These are phyloP conservation scores for Dissophora globulifera DNA, from an alignment of 192 early-diverging fungal species.

Conservation along the genomic window DNA sequence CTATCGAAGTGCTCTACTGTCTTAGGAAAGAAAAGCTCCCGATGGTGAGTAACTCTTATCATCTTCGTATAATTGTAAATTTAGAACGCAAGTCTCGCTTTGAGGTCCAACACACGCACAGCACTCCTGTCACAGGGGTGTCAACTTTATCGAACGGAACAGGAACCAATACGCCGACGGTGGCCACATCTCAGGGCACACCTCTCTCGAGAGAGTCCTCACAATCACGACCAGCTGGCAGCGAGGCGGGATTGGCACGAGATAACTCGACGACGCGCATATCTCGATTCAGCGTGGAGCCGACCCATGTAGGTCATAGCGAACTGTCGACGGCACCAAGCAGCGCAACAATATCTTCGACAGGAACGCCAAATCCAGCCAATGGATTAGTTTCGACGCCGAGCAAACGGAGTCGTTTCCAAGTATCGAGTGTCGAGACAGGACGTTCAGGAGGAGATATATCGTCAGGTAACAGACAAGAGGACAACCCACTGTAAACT, in stretches of 20 bases:
- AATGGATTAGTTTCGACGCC: neutral
- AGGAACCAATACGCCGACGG: conserved; percentile 15
- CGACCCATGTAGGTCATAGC: too few species aligned
- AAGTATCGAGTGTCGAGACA: conserved; percentile 37
- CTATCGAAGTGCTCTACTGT: too few species aligned
- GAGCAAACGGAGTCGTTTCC: conserved; percentile 45
- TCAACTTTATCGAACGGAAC: conserved; percentile 8
- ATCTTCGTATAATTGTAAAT: too few species aligned
- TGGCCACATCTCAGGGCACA: neutral
- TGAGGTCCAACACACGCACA: conserved; percentile 42
- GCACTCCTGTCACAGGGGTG: neutral
- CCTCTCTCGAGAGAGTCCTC: conserved; percentile 25
- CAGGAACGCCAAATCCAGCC: conserved; percentile 18
- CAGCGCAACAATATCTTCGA: conserved; percentile 7
- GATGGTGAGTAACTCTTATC: too few species aligned
- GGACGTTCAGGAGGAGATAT: neutral
- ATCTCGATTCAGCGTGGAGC: conserved; percentile 42
- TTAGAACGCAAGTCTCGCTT: conserved; percentile 51
- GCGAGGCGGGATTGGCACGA: conserved; percentile 19
- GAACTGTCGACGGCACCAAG: too few species aligned
- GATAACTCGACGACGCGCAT: conserved; percentile 21
- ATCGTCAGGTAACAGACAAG: too few species aligned
- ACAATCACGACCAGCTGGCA: conserved; percentile 19
- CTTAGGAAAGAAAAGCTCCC: too few species aligned
- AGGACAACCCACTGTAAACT: too few species aligned